Base-by-base conservation (phyloP, 345 rosid species). In the Litchi chinensis region DNA sequence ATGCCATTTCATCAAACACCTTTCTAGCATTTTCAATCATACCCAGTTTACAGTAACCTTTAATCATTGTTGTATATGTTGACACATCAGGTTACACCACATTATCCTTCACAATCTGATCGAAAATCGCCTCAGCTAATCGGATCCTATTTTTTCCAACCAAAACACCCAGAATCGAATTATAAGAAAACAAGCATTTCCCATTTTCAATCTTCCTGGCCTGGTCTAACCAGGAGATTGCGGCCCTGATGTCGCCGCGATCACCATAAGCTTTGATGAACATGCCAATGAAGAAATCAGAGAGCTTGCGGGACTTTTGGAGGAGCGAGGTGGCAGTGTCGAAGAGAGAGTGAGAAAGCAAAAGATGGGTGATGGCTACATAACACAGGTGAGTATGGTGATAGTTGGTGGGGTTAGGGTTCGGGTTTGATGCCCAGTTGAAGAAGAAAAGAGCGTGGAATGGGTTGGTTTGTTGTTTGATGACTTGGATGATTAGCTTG, bases 1-100 rank as follows among this genome's bases (percentile, higher is more conserved):
- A 71, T 18, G n/a, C 5, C 86, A 87, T 87, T 83, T 83, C 87
- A 79, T 85, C 88, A 28, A 87, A 85, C 86, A 85, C 22, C 85
- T 78, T 80, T 63, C 63, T 68, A 37, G 88, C 88, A 76, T 74
- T 37, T 66, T 82, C 84, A 62, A 87, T 40, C 83, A 76, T 80
- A 41, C 85, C 84, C 70, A 70, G 19, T 67, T 83, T 87, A 28
- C 82, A 82, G 10, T 71, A 75, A 4, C 85, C 88, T 16, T 75
- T 79, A 1, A 85, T 87, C 88, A 87, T 78, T 24, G 73, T 78
- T 1, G 88, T 76, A 66, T 83, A 83, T 22, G 87, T 77, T 18
- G 85, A 83, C 22, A 65, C 84, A 56, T 87, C 87, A 26, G 85
- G 86, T n/a, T 13, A 73, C 67, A 83, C 78, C 4, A 60, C 41